A percentile compares a stretch with the other conserved stretches of the same genome.
These are phyloP conservation scores for Ganoderma leucocontextum DNA, from an alignment of 1,284 basidiomycete species.

Conservation along the genomic window DNA sequence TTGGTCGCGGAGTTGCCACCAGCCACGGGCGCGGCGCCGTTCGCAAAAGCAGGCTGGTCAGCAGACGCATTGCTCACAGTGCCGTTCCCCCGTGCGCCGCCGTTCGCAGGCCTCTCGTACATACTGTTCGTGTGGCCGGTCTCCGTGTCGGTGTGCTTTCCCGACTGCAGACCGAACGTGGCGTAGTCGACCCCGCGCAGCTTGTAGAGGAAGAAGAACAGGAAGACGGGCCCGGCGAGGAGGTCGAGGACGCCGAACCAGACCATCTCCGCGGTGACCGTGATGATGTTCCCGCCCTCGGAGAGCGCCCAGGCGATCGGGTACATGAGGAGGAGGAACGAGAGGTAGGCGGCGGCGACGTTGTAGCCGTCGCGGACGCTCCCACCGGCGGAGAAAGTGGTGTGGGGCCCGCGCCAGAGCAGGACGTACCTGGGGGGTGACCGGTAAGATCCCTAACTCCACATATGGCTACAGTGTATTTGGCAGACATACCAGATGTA, in stretches of 20 bases:
- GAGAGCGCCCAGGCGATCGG: conserved; percentile 56
- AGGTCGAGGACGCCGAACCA: conserved; percentile 72
- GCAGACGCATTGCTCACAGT: background rate
- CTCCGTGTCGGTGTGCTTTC: conserved; percentile 37
- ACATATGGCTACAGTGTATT: background rate
- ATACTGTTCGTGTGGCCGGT: background rate
- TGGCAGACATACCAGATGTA: conserved; percentile 52
- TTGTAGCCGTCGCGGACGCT: conserved; percentile 53
- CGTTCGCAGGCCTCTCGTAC: background rate
- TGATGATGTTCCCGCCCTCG: conserved; percentile 57
- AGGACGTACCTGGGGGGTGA: conserved; percentile 37
- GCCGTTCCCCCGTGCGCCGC: background rate
- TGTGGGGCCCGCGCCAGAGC: conserved; percentile 40
- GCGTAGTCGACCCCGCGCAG: conserved; percentile 41
- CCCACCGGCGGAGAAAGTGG: conserved; percentile 47
- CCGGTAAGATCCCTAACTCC: background rate
- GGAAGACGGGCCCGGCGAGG: conserved; percentile 60
- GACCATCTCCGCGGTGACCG: conserved; percentile 54
- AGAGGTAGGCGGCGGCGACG: conserved; percentile 50
- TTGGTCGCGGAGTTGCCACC: background rate
- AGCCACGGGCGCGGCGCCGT: background rate
- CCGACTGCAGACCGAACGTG: conserved; percentile 40
- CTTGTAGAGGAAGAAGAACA: conserved; percentile 44
- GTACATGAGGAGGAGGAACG: conserved; percentile 62
- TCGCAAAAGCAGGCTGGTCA: background rate